Evolutionary conservation across 768 basidiomycete species (phyloP), one percentile per base, ranked within the genome.

Genomic region (Tulasnella sp.): DNA sequence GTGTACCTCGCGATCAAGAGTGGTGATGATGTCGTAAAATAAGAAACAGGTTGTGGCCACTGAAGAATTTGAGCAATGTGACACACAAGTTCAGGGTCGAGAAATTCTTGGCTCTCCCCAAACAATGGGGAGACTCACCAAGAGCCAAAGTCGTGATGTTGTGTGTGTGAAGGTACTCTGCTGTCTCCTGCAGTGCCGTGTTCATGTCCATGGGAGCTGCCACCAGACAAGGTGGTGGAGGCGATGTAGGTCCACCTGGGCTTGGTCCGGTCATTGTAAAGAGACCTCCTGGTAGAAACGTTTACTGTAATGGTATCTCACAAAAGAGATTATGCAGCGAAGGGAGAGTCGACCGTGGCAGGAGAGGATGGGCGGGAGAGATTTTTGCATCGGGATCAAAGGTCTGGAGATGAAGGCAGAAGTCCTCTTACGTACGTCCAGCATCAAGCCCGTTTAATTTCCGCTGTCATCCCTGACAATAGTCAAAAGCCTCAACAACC

Each of bases 41-140:
- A 56, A 34, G 29, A 56, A 56, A n/a, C 26, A 15, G 21, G 32
- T 42, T 8, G 55, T 56, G 21, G 55, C 55, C 11, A 56, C 55
- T 56, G 8, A 2, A 34, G 19, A 9, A 55, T 11, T 11, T 11
- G n/a, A 43, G 11, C 41, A 43, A n/a, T 19, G 11, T 11, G 41
- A 43, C 11, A 11, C 11, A 43, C 41, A 43, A 43, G 11, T 43
- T 11, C 11, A 43, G n/a, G n/a, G 41, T 43, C 41, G 11, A n/a
- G 41, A 43, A n/a, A 43, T 43, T 43, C 19, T 43, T 43, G 11
- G 11, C 11, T 11, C 19, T 11, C 41, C 11, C 11, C 41, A 43
- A 11, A 43, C 41, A n/a, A 11, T 11, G 41, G 41, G n/a, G n/a
- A 43, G 41, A 43, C 41, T 43, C 41, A 43, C 41, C 11, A n/a